Base-by-base conservation (phyloP, 257 asterid species). In the Euphrasia confusa region DNA sequence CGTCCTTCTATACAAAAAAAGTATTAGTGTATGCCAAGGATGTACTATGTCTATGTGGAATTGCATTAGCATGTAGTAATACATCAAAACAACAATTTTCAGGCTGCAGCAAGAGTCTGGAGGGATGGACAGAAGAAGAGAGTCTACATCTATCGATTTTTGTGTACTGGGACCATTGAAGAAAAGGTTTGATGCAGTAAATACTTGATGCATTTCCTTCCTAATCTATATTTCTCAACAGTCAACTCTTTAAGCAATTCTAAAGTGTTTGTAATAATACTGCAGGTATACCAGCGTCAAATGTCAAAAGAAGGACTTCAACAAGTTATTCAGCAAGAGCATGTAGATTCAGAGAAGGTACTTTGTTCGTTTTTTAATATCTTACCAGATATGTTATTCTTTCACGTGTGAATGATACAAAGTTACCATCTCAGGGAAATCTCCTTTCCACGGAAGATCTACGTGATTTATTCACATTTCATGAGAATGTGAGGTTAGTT, bases 101-200 rank as follows among this genome's bases (percentile, higher is more conserved):
- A 92, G 97, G 99, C 99, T 55, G 97, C 99, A 54, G 99, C 99
- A 39, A 86, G 99, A 77, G 88, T 92, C 63, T 89, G 99, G 99
- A 89, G 99, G 79, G 99, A 92, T 76, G 99, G 99, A 39, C 99
- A 92, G 80, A 92, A 89, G 80, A 92, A 92, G 84, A 87, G 99
- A 68, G 99, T 92, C 63, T 92, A 81, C 78, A 89, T 89, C 78
- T 92, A 92, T 68, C 83, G 99, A 79, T 92, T 92, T 77, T 81
- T 92, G 78, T 81, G 94, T 78, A 83, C 91, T 62, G 99, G 99
- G 73, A 92, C 99, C 64, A 89, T 92, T 58, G 99, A 92, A 72
- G 99, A 92, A 78, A 92, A 92, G 95, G 99, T 92, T 62, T 65
- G 69, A 64, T 56, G 65, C 57, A n/a, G 72, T 26, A 60, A 64